A percentile compares a stretch with the other conserved stretches of the same genome.
These are phyloP conservation scores for Xylaria palmicola DNA, from an alignment of 495 filamentous ascomycete genomes.

Conservation along the genomic window DNA sequence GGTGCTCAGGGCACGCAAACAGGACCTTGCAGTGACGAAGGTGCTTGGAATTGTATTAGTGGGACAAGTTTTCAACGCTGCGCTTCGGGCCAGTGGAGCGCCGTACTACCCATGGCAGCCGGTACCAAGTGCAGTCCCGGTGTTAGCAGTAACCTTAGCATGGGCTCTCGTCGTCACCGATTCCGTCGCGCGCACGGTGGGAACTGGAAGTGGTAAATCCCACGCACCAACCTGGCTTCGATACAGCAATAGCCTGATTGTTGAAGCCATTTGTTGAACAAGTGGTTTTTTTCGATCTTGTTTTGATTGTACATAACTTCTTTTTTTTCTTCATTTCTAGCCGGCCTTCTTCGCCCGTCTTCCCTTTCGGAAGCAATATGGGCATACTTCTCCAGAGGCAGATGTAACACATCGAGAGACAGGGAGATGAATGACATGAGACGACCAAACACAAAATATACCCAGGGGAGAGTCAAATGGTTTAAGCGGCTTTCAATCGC, in stretches of 20 bases:
- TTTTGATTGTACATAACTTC: background rate
- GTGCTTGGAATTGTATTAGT: constrained; percentile 63
- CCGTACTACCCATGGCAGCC: constrained; percentile 49
- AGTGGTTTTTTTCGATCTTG: background rate
- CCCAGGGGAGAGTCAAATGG: background rate
- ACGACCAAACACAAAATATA: background rate
- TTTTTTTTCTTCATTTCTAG: background rate
- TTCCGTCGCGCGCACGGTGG: constrained; percentile 1
- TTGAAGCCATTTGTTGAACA: background rate
- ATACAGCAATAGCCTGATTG: background rate
- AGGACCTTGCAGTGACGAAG: constrained; percentile 51
- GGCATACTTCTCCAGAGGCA: background rate
- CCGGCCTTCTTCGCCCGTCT: background rate
- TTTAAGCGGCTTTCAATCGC: background rate
- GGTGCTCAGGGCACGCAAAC: constrained; percentile 18
- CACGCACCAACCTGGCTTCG: too few relatives aligned
- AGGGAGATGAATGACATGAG: background rate
- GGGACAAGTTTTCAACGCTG: constrained; percentile 65
- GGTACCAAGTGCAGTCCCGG: constrained; percentile 62
- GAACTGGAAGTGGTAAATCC: background rate
- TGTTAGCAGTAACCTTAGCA: constrained; percentile 41
- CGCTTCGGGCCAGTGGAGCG: constrained; percentile 61
- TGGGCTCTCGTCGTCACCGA: constrained; percentile 17
- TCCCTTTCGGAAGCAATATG: background rate
- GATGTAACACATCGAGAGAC: background rate